A percentile compares a stretch with the other conserved stretches of the same genome.
phyloP scores from a whole-genome alignment of 208 protist species.

The Trypanosoma platydactyli region DNA sequence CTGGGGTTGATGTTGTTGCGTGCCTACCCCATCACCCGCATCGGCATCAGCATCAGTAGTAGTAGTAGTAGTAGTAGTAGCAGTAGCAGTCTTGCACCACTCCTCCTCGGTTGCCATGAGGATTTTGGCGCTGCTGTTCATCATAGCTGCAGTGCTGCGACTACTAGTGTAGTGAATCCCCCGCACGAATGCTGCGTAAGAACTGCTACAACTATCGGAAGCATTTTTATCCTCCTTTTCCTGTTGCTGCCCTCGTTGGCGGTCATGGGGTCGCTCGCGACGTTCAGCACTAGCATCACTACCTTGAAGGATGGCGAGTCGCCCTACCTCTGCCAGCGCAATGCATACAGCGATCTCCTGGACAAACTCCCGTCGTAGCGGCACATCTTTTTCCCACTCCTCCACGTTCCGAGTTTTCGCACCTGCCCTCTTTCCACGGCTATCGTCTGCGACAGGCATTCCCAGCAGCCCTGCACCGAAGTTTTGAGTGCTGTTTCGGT shows the following conservation, averaged over 20 bases:
- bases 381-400: neutral
- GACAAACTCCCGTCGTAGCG: slow-evolving; percentile 1
- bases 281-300: neutral
- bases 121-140: slow-evolving; percentile 19
- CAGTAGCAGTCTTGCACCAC: neutral
- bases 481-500: slow-evolving; percentile 1
- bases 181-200: neutral
- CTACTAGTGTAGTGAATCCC: neutral
- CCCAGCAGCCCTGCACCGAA: neutral
- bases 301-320: slow-evolving; percentile 2
- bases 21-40: neutral
- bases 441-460: neutral
- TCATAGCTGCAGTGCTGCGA: slow-evolving; percentile 3
- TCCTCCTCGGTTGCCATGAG: slow-evolving; percentile 7
- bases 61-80: neutral
- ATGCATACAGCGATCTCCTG: slow-evolving; percentile 24
- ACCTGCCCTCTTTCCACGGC: neutral
- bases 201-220: neutral
- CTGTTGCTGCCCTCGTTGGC: neutral
- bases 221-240: neutral
- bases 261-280: neutral
- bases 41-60: too few relatives aligned
- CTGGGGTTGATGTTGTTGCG: neutral
- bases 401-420: neutral
- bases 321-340: slow-evolving; percentile 11